Conservation (phyloP, 495 filamentous ascomycete genomes). For the Aspergillus asperescens region DNA sequence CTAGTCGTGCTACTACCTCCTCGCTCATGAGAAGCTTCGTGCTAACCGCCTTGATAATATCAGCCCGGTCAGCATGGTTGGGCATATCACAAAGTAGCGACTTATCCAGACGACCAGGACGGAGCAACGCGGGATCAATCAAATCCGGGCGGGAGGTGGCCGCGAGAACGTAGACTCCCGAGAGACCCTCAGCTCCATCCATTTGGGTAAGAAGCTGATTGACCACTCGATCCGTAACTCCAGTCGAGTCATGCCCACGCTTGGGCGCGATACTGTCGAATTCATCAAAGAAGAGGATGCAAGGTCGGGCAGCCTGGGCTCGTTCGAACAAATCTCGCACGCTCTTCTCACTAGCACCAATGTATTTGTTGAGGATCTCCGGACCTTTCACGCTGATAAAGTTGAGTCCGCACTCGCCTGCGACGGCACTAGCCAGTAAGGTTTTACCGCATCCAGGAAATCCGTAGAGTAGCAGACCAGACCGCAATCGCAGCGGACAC, state of each 20-base stretch:
- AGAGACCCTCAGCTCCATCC: slow-evolving; percentile 94
- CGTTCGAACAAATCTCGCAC: slow-evolving; percentile 93
- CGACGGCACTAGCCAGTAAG: slow-evolving; percentile 84
- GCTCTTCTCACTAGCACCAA: slow-evolving; percentile 90
- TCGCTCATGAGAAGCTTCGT: slow-evolving; percentile 67
- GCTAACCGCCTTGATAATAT: slow-evolving; percentile 79
- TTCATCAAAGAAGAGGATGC: slow-evolving; percentile 95
- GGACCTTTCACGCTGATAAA: slow-evolving; percentile 98
- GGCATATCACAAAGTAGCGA: slow-evolving; percentile 86
- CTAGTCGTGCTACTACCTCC: slow-evolving; percentile 47
- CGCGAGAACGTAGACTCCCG: slow-evolving; percentile 91
- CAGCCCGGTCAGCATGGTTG: slow-evolving; percentile 65
- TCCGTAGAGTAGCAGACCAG: slow-evolving; percentile 86
- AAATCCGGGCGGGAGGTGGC: slow-evolving; percentile 87
- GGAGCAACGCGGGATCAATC: slow-evolving; percentile 86
- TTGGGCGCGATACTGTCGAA: slow-evolving; percentile 97
- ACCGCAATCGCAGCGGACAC: slow-evolving; percentile 87
- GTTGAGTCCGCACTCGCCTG: slow-evolving; percentile 92
- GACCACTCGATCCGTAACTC: slow-evolving; percentile 96
- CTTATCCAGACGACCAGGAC: slow-evolving; percentile 89
- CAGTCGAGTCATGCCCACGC: slow-evolving; percentile 91
- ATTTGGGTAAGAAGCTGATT: slow-evolving; percentile 98
- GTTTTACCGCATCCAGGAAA: slow-evolving; percentile 97
- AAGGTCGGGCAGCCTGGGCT: slow-evolving; percentile 81
- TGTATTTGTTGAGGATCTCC: slow-evolving; percentile 98